Conservation (phyloP, 2,329 filamentous ascomycete species). For the Catunica adiposa region DNA sequence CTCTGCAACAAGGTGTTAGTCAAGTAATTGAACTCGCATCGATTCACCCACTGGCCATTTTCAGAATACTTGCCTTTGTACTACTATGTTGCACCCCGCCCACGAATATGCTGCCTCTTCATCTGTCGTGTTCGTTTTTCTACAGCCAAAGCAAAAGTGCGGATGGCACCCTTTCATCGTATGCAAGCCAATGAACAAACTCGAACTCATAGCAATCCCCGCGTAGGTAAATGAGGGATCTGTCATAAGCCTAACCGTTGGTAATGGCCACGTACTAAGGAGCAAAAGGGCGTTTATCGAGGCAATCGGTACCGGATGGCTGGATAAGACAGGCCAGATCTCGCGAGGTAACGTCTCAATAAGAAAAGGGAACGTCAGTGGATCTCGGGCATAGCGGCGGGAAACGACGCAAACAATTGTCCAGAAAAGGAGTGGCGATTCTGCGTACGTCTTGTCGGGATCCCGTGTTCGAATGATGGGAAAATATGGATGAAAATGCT, state of each 20-base stretch:
- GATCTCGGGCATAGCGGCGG: conserved; percentile 31
- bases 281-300: conserved; percentile 36
- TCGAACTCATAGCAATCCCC: conserved; percentile 30
- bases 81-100: conserved; percentile 35
- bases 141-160: conserved; percentile 30
- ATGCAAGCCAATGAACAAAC: conserved; percentile 33
- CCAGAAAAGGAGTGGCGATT: conserved; percentile 36
- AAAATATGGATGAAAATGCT: conserved; percentile 35
- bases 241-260: conserved; percentile 33
- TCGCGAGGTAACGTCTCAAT: conserved; percentile 31
- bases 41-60: not conserved
- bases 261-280: conserved; percentile 35
- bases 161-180: conserved; percentile 34
- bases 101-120: conserved; percentile 37
- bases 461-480: conserved; percentile 33
- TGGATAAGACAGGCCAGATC: conserved; percentile 28
- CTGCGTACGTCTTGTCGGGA: conserved; percentile 34
- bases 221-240: conserved; percentile 34
- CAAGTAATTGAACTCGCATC: too few species aligned
- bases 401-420: conserved; percentile 34
- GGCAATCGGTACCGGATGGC: conserved; percentile 28
- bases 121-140: conserved; percentile 29
- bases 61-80: conserved; percentile 26
- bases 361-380: conserved; percentile 27
- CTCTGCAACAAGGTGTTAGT: not conserved